These are phyloP conservation scores for Fusarium robinianum DNA, from an alignment of 2,329 filamentous ascomycete species.

Conservation along the genomic window DNA sequence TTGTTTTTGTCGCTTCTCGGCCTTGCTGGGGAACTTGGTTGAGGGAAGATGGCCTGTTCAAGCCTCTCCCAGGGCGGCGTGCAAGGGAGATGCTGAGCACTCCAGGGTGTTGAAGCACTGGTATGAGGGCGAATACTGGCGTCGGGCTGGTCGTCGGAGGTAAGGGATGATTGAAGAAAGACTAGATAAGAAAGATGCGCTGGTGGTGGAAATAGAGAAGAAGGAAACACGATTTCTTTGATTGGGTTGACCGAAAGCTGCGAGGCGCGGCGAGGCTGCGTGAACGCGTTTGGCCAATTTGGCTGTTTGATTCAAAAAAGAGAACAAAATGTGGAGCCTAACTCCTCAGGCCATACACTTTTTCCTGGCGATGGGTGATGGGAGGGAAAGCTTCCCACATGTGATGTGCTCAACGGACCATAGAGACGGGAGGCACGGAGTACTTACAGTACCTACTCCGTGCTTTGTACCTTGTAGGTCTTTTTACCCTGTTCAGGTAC, in stretches of 20 bases:
- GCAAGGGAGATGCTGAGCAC: constrained; percentile 27
- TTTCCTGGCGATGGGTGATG: background rate
- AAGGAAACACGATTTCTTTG: background rate
- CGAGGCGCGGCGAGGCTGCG: constrained; percentile 31
- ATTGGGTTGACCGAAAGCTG: constrained; percentile 18
- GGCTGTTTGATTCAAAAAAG: constrained; percentile 12
- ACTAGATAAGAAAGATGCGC: background rate
- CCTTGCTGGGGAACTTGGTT: background rate
- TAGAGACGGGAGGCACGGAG: too few species aligned
- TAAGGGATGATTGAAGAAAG: constrained; percentile 14
- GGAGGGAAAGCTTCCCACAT: too few species aligned
- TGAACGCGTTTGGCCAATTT: constrained; percentile 30
- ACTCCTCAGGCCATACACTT: constrained; percentile 2
- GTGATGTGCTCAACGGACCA: too few species aligned
- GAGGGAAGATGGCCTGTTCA: constrained; percentile 11
- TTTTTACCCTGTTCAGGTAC: too few species aligned
- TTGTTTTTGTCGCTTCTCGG: background rate
- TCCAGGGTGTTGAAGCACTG: constrained; percentile 16
- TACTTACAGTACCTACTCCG: too few species aligned
- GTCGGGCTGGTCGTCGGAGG: constrained; percentile 12
- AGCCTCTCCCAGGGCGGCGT: constrained; percentile 30
- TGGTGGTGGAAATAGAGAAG: background rate
- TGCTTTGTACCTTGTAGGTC: too few species aligned
- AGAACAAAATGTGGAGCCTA: constrained; percentile 9
- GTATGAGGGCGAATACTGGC: constrained; percentile 22